Conservation (phyloP, 106 monocot genomes). For the Allium sativum region DNA sequence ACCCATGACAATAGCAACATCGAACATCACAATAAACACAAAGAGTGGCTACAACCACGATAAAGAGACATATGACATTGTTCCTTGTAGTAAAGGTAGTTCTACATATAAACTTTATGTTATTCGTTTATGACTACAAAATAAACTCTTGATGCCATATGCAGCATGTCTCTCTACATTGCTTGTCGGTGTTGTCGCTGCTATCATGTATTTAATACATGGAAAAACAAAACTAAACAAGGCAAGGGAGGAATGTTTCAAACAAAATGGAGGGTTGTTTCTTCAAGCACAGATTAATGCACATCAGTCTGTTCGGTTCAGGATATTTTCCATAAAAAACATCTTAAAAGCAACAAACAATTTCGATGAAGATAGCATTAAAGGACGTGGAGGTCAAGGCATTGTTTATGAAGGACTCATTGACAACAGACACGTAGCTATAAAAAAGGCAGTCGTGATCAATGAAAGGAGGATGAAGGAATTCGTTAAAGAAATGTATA, state of each 20-base stretch:
- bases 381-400: constrained; percentile 35
- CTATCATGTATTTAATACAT: not conserved
- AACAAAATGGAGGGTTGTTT: constrained; percentile 16
- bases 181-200: not conserved
- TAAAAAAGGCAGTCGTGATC: constrained; percentile 28
- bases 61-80: no score
- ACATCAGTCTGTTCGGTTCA: constrained; percentile 7
- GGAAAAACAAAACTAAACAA: constrained; percentile 4
- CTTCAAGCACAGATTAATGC: constrained; percentile 13
- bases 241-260: constrained; percentile 19
- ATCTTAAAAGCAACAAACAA: constrained; percentile 18
- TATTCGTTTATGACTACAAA: no score
- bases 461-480: constrained; percentile 29
- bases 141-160: not conserved
- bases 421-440: constrained; percentile 10
- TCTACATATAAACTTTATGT: no score
- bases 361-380: constrained; percentile 12
- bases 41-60: no score
- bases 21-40: no score
- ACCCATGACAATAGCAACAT: no score
- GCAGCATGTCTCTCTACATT: not conserved
- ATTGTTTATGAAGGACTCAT: constrained; percentile 29
- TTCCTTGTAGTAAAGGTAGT: no score
- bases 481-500: constrained; percentile 34
- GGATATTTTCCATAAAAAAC: not conserved